Evolutionary conservation across 75 land plant genomes (phyloP), one percentile per base, ranked within the genome.

Genomic region (Azolla pinnata): DNA sequence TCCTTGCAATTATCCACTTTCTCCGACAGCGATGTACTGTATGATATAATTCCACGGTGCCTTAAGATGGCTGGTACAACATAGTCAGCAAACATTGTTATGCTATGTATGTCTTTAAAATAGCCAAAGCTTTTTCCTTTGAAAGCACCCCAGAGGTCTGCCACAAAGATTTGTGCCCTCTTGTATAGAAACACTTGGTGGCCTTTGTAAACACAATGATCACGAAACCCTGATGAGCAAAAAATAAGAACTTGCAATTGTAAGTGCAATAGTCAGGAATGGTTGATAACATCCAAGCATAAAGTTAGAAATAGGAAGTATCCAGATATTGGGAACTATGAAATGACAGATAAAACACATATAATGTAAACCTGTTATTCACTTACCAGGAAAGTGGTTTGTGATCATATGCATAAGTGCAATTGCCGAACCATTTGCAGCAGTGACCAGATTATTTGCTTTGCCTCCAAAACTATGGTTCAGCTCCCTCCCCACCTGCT

Each of bases 81-180:
- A 50, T 89, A 93, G 64, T 93, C 98, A 14, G 98, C 98, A 73
- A 93, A 90, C 61, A 89, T 93, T 0, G 96, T 93, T 14, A 93
- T 63, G 50, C 73, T 55, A 1, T 68, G 74, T 29, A 89, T 82
- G 64, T 93, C 98, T 64, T 67, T 53, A 65, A 93, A 93, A 25
- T 67, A 68, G 14, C 98, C 98, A 61, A 73, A 75, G 19, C 81
- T 75, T 73, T 79, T 46, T 20, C 98, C 98, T 55, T 79, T 83
- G 54, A 93, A 93, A 53, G 98, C 98, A 46, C 90, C 90, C 96
- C 96, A 89, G 27, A 93, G 32, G 60, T 93, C 98, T 20, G 98
- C 96, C 4, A 74, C 96, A 66, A 93, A 93, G 60, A 89, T 93
- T 62, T 93, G 96, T 16, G 98, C 98, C 55, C 98, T 83, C 53